Conservation (phyloP, 2,329 filamentous ascomycete genomes). For the Trichophyton schoenleinii region DNA sequence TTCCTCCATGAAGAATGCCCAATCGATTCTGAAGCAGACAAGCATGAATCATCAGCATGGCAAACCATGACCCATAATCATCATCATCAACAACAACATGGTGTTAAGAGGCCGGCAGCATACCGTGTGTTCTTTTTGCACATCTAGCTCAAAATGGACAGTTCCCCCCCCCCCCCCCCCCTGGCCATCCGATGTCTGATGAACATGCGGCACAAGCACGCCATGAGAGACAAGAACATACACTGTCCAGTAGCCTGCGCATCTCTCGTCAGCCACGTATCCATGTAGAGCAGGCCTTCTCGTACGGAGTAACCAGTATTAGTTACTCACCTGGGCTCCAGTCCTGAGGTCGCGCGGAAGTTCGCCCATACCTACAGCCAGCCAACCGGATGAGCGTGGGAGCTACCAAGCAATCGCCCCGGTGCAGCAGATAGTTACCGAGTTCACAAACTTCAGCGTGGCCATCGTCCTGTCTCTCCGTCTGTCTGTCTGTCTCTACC, state of each 20-base stretch:
- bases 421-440: conserved; percentile 35
- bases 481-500: no score
- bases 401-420: background rate
- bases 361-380: conserved; percentile 61
- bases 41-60: background rate
- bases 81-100: no score
- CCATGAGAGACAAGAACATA: conserved; percentile 18
- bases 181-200: background rate
- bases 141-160: conserved; percentile 53
- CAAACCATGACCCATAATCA: background rate
- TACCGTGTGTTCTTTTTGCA: conserved; percentile 54
- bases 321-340: conserved; percentile 64
- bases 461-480: conserved; percentile 30
- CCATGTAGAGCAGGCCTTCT: background rate
- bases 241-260: conserved; percentile 28
- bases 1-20: conserved; percentile 54
- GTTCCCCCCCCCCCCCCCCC: conserved; percentile 22
- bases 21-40: conserved; percentile 44
- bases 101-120: conserved; percentile 11
- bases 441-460: conserved; percentile 51
- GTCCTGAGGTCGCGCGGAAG: conserved; percentile 71
- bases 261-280: background rate
- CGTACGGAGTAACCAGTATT: no score
- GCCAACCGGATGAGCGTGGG: conserved; percentile 15
- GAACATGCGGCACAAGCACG: background rate